Evolutionary conservation across 306 rosid species (phyloP), one percentile per base, ranked within the genome.

Genomic region (Cicer judaicum): DNA sequence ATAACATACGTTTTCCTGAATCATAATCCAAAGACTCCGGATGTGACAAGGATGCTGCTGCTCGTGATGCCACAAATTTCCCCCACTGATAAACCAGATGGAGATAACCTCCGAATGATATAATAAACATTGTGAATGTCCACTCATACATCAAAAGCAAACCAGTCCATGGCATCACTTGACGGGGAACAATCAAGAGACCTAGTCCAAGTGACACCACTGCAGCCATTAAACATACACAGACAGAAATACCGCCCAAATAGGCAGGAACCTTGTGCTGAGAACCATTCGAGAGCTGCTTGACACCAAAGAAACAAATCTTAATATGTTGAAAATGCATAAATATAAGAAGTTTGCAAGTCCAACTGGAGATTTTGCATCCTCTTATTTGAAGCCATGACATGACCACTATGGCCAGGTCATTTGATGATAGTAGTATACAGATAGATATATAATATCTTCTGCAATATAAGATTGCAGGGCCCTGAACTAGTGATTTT

Each of bases 131-230:
- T 54, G 97, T 82, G 85, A 88, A 89, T 19, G 93, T 90, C 99
- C 99, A 95, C 80, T 95, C 99, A 67, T 95, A 95, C 96, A 89
- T 90, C 90, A 95, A 86, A 76, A 95, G 88, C 79, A 95, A 87
- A 64, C 99, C 99, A 76, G 98, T 92, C 98, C 99, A 95, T 39
- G 99, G 99, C 88, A 80, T 80, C 78, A 95, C 98, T 89, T 95
- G 99, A 42, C 83, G 91, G 16, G 99, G 99, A 64, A 95, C 93
- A 56, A 90, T 87, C 79, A 67, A 82, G 65, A 95, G 79, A 16
- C 89, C 74, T 62, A 95, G 72, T 19, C 83, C 93, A 42, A 92
- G 88, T 72, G 97, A 87, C 54, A 85, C 84, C 72, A 83, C 48
- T 61, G 86, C 96, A 74, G 84, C 84, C 83, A 79, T 29, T 76